phyloP scores from a whole-genome alignment of 164 flowering plant species.

The Houttuynia cordata region DNA sequence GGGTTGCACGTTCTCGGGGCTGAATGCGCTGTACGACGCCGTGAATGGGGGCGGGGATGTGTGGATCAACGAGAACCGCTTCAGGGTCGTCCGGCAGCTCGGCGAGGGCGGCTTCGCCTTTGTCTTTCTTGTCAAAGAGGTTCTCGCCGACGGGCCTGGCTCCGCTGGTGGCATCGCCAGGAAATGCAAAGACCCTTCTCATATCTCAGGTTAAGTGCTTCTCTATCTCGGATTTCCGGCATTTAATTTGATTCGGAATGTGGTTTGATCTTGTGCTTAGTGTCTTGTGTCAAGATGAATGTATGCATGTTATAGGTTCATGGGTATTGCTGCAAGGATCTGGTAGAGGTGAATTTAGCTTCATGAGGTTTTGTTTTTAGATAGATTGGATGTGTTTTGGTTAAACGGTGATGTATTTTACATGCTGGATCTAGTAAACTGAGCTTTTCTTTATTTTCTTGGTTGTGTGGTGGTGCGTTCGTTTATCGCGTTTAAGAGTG shows the following conservation, averaged over 20 bases:
- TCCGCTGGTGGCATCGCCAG: slow-evolving; percentile 26
- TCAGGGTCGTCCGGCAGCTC: slow-evolving; percentile 75
- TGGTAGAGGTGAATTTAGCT: too few species aligned
- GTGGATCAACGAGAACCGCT: slow-evolving; percentile 97
- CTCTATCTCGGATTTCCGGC: slow-evolving; percentile 4
- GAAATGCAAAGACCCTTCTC: slow-evolving; percentile 74
- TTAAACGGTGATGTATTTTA: too few species aligned
- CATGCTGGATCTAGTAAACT: too few species aligned
- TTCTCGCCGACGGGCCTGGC: slow-evolving; percentile 31
- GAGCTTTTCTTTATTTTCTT: too few species aligned
- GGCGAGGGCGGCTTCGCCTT: slow-evolving; percentile 95
- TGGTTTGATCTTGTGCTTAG: not conserved
- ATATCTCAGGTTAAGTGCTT: slow-evolving; percentile 44
- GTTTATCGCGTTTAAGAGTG: too few species aligned
- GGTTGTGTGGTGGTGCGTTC: too few species aligned
- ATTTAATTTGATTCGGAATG: not conserved
- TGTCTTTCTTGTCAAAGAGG: slow-evolving; percentile 76
- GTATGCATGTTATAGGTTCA: too few species aligned
- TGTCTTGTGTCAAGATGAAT: too few species aligned
- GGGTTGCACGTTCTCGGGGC: slow-evolving; percentile 96
- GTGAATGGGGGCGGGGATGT: slow-evolving; percentile 92
- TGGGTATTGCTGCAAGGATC: too few species aligned
- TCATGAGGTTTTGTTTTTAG: too few species aligned
- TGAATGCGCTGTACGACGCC: slow-evolving; percentile 86
- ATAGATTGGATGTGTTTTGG: too few species aligned